Conservation (phyloP, 164 flowering plant genomes). For the Chimonanthus praecox region DNA sequence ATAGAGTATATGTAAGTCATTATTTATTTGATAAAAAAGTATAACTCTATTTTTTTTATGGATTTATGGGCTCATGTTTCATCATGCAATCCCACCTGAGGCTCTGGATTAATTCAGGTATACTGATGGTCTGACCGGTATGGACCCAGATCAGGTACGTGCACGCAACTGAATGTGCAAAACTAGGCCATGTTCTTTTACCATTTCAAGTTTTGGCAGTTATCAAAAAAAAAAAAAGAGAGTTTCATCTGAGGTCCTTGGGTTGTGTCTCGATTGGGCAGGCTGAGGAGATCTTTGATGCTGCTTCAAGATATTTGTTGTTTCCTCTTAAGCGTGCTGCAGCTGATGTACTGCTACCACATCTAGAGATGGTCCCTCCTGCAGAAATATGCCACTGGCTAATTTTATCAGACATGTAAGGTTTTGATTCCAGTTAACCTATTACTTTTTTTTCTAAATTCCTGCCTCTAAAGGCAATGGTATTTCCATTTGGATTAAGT, state of each 20-base stretch:
- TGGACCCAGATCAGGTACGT: conserved; percentile 86
- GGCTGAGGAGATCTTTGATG: conserved; percentile 98
- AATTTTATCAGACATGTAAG: conserved; percentile 80
- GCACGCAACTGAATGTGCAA: not conserved
- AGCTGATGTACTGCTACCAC: conserved; percentile 85
- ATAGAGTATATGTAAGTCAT: conserved; percentile 84
- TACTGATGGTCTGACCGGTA: conserved; percentile 76
- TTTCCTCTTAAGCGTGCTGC: conserved; percentile 97
- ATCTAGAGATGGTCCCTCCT: conserved; percentile 69
- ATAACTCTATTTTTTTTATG: not conserved
- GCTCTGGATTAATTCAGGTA: conserved; percentile 52
- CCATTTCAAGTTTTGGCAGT: not conserved
- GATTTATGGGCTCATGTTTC: not conserved
- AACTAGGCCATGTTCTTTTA: not conserved
- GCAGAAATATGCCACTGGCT: conserved; percentile 96
- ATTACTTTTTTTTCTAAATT: not conserved
- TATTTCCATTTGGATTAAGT: not conserved
- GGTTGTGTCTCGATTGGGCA: conserved; percentile 23
- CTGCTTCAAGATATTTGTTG: conserved; percentile 90
- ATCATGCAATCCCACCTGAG: not conserved
- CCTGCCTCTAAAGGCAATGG: not conserved
- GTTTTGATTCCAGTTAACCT: conserved; percentile 1
- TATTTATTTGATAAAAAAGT: not conserved
- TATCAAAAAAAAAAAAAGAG: no score
- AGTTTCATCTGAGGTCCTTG: conserved; percentile 2